Evolutionary conservation across 164 flowering plant genomes (phyloP), one percentile per base, ranked within the genome.

Genomic region (Sextonia rubra): DNA sequence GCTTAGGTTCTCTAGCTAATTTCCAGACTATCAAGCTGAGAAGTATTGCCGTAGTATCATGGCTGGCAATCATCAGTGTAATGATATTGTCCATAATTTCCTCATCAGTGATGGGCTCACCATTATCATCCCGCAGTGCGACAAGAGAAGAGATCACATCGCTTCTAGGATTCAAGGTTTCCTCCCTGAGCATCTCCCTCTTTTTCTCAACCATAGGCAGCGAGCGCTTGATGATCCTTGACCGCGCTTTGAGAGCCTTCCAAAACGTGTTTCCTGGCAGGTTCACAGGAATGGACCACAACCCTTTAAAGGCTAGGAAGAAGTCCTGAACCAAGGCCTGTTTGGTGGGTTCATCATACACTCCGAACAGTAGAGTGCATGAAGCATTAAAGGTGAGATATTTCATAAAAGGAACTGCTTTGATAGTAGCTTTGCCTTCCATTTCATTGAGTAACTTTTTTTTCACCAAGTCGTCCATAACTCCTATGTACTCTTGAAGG

Each of bases 1-100:
- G 22, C 48, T 52, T 11, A 4, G 72, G 72, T 24, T 74, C 77
- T 56, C 47, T 75, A 9, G 75, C 75, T 65, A 78, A 60, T 37
- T 75, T 78, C 75, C 75, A 71, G 30, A 71, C 63, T 48, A 78
- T 68, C 68, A 71, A 68, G n/a, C 65, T 74, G 60, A 78, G 25
- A 48, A 78, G 77, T 49, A 71, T 69, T 8, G 80, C 68, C 23
- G 75, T 17, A 15, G 77, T 71, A 56, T 78, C 80, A 60, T 68
- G 71, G 47, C 76, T 74, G 0, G 72, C 73, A 20, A 74, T 69
- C 25, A 74, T 61, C n/a, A 69, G 8, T 27, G 30, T 18, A 29
- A 69, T 63, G 25, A 69, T 44, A 49, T 69, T 69, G 30, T 74
- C 72, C 20, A 69, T 26, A 15, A 75, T 64, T 56, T 71, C 80